Percentiles rank a stretch among this genome's conserved stretches.
Evolutionary conservation across 495 filamentous ascomycete species (phyloP).

Genomic region (Sordaria brevicollis): DNA sequence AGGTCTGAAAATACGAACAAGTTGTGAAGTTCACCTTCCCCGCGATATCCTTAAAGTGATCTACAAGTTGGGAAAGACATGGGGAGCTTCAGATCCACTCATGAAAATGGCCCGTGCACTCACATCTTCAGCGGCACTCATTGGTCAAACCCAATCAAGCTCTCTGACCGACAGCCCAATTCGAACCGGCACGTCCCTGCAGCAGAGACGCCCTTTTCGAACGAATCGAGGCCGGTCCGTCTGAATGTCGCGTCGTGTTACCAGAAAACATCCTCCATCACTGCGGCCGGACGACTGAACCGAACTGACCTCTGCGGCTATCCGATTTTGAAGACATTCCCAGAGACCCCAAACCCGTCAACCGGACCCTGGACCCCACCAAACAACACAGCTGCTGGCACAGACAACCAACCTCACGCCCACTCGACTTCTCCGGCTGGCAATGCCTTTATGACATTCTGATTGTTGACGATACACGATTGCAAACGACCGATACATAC

Average conservation of each 20-base stretch:
- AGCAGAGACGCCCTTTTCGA: background rate
- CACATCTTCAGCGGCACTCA: background rate
- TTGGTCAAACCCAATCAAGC: background rate
- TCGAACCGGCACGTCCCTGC: background rate
- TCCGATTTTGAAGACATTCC: background rate
- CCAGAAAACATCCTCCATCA: background rate
- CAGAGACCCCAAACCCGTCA: background rate
- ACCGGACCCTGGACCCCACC: background rate
- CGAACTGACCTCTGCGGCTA: background rate
- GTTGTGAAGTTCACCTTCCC: background rate
- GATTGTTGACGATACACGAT: background rate
- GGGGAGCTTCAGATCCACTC: background rate
- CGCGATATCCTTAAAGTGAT: background rate
- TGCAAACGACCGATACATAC: background rate
- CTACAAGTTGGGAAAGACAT: background rate
- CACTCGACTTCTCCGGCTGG: background rate
- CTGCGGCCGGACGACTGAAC: background rate
- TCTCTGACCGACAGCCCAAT: background rate
- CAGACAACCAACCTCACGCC: background rate
- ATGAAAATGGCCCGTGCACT: background rate
- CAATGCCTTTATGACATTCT: background rate
- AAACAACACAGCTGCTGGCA: background rate
- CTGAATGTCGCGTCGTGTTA: background rate
- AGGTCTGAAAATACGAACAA: too few relatives aligned
- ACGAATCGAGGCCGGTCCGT: background rate